phyloP scores from a whole-genome alignment of 345 rosid genomes.

The Ricinus communis region DNA sequence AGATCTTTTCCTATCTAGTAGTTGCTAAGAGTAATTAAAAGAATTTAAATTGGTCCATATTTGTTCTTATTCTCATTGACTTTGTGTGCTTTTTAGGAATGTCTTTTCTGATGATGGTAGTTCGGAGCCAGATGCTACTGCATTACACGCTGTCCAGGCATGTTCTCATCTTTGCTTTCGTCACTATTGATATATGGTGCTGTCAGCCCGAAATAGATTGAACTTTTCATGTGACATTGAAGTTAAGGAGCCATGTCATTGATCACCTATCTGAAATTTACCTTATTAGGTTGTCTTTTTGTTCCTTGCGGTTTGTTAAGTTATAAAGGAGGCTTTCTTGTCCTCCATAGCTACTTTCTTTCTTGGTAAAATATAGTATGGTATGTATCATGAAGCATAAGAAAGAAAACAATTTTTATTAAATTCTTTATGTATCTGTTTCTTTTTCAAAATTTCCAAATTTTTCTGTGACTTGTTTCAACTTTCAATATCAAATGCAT shows the following conservation, averaged over 20 bases:
- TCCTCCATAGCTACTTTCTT: no score
- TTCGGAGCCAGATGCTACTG: conserved; percentile 56
- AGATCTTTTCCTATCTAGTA: not conserved
- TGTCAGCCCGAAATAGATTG: not conserved
- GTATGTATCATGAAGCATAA: not conserved
- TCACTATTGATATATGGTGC: not conserved
- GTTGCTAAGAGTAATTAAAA: not conserved
- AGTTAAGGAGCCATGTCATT: not conserved
- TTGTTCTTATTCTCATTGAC: conserved; percentile 1
- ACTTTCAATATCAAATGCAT: not conserved
- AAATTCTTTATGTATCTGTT: not conserved
- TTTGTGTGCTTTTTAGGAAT: conserved; percentile 57
- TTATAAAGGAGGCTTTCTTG: no score
- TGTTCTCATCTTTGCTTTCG: conserved; percentile 33
- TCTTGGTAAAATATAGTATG: no score
- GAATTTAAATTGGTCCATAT: not conserved
- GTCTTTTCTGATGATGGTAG: conserved; percentile 81
- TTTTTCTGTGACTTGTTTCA: not conserved
- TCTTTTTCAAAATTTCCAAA: not conserved
- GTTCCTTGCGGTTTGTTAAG: no score
- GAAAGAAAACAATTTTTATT: not conserved
- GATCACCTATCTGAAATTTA: not conserved
- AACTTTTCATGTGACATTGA: not conserved
- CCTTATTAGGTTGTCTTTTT: no score
- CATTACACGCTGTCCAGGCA: conserved; percentile 68